phyloP scores from a whole-genome alignment of 192 early-diverging fungal species.

The Coemansia sp. region DNA sequence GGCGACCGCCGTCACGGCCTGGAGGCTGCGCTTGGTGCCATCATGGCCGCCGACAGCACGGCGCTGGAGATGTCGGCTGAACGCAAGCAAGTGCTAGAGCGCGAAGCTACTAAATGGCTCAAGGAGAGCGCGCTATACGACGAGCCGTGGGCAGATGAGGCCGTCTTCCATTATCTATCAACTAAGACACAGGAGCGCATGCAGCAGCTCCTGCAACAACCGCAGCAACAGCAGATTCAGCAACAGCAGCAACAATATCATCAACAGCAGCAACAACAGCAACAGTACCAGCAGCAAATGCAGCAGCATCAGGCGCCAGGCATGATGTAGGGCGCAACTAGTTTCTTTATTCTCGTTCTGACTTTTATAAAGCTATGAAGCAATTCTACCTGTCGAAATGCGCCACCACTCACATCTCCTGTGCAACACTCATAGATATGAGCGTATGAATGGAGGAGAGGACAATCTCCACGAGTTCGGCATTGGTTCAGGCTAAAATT shows the following conservation, averaged over 20 bases:
- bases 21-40: slow-evolving; percentile 47
- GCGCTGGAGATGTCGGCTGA: slow-evolving; percentile 34
- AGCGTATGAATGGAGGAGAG: background rate
- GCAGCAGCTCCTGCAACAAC: slow-evolving; percentile 53
- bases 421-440: background rate
- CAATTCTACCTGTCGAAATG: background rate
- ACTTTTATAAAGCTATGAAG: background rate
- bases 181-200: slow-evolving; percentile 61
- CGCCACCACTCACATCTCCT: background rate
- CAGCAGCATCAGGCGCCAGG: slow-evolving; percentile 20
- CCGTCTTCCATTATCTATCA: slow-evolving; percentile 86
- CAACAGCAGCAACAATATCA: slow-evolving; percentile 16
- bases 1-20: slow-evolving; percentile 49
- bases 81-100: slow-evolving; percentile 32
- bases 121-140: slow-evolving; percentile 54
- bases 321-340: background rate
- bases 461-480: background rate
- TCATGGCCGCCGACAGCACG: slow-evolving; percentile 41
- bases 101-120: slow-evolving; percentile 49
- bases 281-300: slow-evolving; percentile 7
- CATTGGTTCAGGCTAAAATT: background rate
- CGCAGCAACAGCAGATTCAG: slow-evolving; percentile 34
- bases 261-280: background rate
- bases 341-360: background rate
- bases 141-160: slow-evolving; percentile 79